Evolutionary conservation across 2,329 filamentous ascomycete genomes (phyloP), one percentile per base, ranked within the genome.

Genomic region (Trichoderma sp.): DNA sequence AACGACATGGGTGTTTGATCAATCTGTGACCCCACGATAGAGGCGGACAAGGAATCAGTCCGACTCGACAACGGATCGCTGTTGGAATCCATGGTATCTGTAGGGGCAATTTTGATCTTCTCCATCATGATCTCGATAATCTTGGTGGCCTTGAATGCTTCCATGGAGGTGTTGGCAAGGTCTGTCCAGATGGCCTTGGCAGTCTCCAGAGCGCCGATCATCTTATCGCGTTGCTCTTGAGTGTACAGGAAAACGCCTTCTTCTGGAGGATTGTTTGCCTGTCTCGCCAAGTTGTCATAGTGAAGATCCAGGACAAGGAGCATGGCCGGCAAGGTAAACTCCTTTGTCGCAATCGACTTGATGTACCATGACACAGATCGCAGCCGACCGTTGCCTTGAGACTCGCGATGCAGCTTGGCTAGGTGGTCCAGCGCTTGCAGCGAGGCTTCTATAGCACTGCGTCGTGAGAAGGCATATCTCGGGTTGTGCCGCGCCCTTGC

Each of bases 321-420:
- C 84, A 95, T 96, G 5, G 91, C 91, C 2, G 92, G 91, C 14
- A 97, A 83, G 7, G 96, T 81, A 74, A 96, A 97, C 73, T 97
- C 93, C 72, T 91, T 90, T 10, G 90, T 91, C 1, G 90, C 92
- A 24, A 93, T 86, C 0, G 90, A 90, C 41, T 87, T 89, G 64
- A 96, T 88, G 72, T 90, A 92, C 86, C 90, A 94, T 71, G 88
- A 88, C 72, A 93, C 86, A 28, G 86, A 87, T 34, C 88, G 84
- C 62, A 97, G 77, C 28, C 90, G 85, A 24, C 92, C 91, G 51
- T 85, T 86, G 1, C 87, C 84, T 69, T 90, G 86, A 3, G 89
- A 89, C 75, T 97, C 93, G 30, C 84, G 80, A 72, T 94, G 84
- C 15, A 97, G 81, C 17, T 89, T 90, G 41, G 86, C 83, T 72